Evolutionary conservation across 129 eudicot genomes (phyloP), one percentile per base, ranked within the genome.

Genomic region (Tanacetum coccineum): DNA sequence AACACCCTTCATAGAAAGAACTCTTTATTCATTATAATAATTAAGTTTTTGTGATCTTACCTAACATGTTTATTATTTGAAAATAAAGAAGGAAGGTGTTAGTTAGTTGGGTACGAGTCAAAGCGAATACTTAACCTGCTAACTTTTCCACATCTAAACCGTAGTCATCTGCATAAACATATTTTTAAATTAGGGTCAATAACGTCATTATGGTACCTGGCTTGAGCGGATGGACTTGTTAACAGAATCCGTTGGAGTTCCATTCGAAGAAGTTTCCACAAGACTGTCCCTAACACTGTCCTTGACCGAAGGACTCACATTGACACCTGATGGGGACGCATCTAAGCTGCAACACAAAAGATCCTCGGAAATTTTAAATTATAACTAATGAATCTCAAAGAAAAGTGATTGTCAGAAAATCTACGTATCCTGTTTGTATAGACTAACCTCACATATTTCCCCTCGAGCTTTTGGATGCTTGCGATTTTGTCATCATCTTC

Each of bases 401-500:
- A 72, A 52, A 62, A 72, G 18, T 13, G 14, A n/a, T 18, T 3
- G 15, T 51, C 6, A 48, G 53, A 12, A 48, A 3, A 48, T 48
- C 53, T 48, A 56, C 13, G 5, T 56, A 56, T 51, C 40, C 46
- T 4, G 64, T 67, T 66, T 56, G 45, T 22, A 56, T 21, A 58
- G 60, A 32, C 64, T 60, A 67, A 92, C 98, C 98, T 88, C 77
- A 86, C 95, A 66, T 72, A 81, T 76, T 82, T 84, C 51, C 90
- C 87, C 48, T 73, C 79, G 39, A 93, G 86, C 44, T 46, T 77
- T 76, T 71, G 72, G 44, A 93, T 66, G 60, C 79, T 76, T 15
- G 82, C 74, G 19, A 82, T 77, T 78, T 85, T 78, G 28, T 88
- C 98, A 47, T 81, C 95, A 64, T 88, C 98, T 78, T 93, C 98